Conservation (phyloP, 768 basidiomycete species). For the Suillus clintonianus region DNA sequence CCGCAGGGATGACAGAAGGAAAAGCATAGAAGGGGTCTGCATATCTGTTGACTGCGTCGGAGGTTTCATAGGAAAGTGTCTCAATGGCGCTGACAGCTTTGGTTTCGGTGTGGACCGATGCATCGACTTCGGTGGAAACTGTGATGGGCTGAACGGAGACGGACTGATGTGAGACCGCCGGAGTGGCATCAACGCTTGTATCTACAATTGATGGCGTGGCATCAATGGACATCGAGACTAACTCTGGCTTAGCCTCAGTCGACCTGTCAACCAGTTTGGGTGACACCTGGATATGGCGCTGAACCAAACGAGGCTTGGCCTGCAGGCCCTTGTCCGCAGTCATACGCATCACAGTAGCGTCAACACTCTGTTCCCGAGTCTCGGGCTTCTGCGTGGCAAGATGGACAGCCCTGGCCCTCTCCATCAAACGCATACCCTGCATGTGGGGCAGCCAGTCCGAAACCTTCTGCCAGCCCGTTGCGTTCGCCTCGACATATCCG, state of each 20-base stretch:
- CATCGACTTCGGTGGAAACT: constrained; percentile 36
- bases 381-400: constrained; percentile 16
- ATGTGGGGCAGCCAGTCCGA: constrained; percentile 72
- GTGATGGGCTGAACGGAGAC: constrained; percentile 28
- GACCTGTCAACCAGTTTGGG: constrained; percentile 38
- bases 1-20: constrained; percentile 28
- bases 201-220: constrained; percentile 51
- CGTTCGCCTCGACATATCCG: constrained; percentile 67
- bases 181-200: constrained; percentile 47
- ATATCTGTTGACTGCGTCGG: constrained; percentile 19
- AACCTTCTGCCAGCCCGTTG: constrained; percentile 68
- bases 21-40: constrained; percentile 32
- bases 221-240: constrained; percentile 47
- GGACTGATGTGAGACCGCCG: constrained; percentile 32
- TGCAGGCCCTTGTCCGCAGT: constrained; percentile 43
- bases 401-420: constrained; percentile 48
- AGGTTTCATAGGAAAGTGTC: constrained; percentile 25
- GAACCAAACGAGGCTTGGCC: constrained; percentile 38
- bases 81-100: constrained; percentile 8
- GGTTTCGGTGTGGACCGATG: constrained; percentile 23
- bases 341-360: constrained; percentile 48
- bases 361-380: constrained; percentile 46
- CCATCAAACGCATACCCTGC: constrained; percentile 63
- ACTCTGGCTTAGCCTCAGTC: constrained; percentile 42
- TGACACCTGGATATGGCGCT: constrained; percentile 39